Evolutionary conservation across 2,329 filamentous ascomycete genomes (phyloP).

Genomic region (Exophiala dermatitidis): DNA sequence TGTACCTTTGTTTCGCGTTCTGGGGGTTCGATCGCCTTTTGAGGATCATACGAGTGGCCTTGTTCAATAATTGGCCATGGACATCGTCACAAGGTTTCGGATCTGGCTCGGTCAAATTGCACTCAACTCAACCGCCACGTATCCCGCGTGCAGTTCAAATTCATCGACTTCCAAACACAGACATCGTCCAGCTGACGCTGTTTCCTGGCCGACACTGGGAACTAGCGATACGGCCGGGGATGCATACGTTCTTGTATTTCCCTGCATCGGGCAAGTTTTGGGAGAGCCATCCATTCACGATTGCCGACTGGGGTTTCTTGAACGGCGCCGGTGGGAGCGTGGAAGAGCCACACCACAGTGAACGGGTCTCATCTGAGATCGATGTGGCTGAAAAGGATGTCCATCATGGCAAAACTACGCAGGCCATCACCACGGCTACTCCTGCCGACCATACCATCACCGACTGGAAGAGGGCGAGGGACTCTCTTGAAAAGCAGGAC

Average conservation of each 20-base stretch:
- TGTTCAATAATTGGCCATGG: slow-evolving; percentile 35
- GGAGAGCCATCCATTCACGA: slow-evolving; percentile 21
- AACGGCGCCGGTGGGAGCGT: not conserved
- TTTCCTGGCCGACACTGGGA: slow-evolving; percentile 28
- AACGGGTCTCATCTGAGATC: too few species aligned
- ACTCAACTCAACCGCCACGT: too few species aligned
- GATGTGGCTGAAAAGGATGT: too few species aligned
- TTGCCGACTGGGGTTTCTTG: slow-evolving; percentile 8
- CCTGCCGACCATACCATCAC: not conserved
- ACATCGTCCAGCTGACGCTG: slow-evolving; percentile 4
- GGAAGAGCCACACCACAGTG: not conserved
- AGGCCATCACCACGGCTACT: not conserved
- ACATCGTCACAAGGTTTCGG: not conserved
- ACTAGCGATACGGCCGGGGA: slow-evolving; percentile 1
- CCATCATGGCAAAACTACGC: not conserved
- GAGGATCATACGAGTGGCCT: slow-evolving; percentile 37
- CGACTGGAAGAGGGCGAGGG: not conserved
- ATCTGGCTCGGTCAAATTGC: too few species aligned
- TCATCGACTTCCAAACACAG: slow-evolving; percentile 37
- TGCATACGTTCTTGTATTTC: slow-evolving; percentile 16
- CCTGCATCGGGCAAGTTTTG: slow-evolving; percentile 11
- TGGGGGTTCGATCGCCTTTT: slow-evolving; percentile 44
- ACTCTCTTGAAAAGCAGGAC: not conserved
- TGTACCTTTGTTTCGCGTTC: slow-evolving; percentile 39
- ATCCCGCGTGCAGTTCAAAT: slow-evolving; percentile 4